Conservation (phyloP, 148 eudicot species). For the Heliamphora exappendiculata region DNA sequence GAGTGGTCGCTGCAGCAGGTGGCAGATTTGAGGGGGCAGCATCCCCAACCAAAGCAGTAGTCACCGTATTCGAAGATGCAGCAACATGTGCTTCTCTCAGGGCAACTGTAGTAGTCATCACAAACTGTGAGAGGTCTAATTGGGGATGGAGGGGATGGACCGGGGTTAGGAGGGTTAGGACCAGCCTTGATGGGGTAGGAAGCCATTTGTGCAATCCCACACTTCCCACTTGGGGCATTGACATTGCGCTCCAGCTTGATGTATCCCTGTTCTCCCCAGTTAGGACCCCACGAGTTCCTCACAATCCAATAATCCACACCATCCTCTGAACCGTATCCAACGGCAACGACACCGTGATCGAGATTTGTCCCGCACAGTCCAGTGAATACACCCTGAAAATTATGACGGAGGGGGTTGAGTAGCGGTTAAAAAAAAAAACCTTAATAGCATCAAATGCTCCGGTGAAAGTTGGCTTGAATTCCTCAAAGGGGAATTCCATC, state of each 20-base stretch:
- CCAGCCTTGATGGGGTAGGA: slow-evolving; percentile 22
- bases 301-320: slow-evolving; percentile 13
- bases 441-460: too few relatives aligned
- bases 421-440: too few relatives aligned
- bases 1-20: slow-evolving; percentile 23
- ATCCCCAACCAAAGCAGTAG: slow-evolving; percentile 26
- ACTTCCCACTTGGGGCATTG: slow-evolving; percentile 16
- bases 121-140: slow-evolving; percentile 15
- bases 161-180: slow-evolving; percentile 20
- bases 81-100: slow-evolving; percentile 25
- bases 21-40: slow-evolving; percentile 26
- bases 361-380: background rate
- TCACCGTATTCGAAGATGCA: slow-evolving; percentile 14
- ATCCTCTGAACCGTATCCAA: slow-evolving; percentile 9
- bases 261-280: slow-evolving; percentile 12
- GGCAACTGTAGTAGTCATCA: slow-evolving; percentile 16
- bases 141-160: slow-evolving; percentile 25
- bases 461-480: too few relatives aligned
- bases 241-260: slow-evolving; percentile 15
- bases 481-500: too few relatives aligned
- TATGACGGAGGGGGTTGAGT: background rate
- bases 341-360: slow-evolving; percentile 1
- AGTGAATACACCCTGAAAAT: slow-evolving; percentile 2
- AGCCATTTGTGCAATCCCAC: slow-evolving; percentile 32
- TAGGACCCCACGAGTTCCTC: slow-evolving; percentile 7